Percentiles rank a stretch among this genome's conserved stretches.
Evolutionary conservation across 768 basidiomycete species (phyloP).

Genomic region (Grammothele lineata): DNA sequence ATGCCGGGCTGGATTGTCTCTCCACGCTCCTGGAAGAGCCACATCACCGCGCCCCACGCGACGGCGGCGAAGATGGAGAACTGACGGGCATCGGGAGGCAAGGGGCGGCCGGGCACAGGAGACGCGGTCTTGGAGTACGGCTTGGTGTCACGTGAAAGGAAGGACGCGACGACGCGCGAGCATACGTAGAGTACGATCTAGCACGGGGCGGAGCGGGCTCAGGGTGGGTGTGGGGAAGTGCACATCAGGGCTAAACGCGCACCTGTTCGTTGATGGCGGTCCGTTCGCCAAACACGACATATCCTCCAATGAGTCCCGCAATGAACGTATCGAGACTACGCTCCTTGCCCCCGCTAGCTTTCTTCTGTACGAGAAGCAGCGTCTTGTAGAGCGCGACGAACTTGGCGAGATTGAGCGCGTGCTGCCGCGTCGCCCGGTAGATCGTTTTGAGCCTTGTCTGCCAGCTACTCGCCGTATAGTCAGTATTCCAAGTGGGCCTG

Average conservation of each 20-base stretch:
- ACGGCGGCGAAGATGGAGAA: conserved; percentile 87
- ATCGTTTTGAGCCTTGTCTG: conserved; percentile 61
- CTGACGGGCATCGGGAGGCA: conserved; percentile 80
- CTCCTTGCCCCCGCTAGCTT: conserved; percentile 76
- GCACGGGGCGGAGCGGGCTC: neutral
- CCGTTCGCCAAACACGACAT: conserved; percentile 80
- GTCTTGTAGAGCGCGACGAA: conserved; percentile 95
- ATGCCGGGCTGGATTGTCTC: conserved; percentile 96
- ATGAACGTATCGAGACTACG: conserved; percentile 82
- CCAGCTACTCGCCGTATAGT: conserved; percentile 57
- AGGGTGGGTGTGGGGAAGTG: neutral
- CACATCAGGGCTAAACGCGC: conserved; percentile 19
- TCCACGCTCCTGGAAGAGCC: conserved; percentile 81
- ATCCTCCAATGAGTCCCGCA: conserved; percentile 90
- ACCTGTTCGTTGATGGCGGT: conserved; percentile 93
- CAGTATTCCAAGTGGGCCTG: neutral
- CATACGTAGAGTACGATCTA: conserved; percentile 97
- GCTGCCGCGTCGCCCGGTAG: conserved; percentile 81
- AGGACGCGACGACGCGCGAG: conserved; percentile 86
- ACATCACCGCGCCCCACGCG: conserved; percentile 97
- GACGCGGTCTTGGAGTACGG: conserved; percentile 46
- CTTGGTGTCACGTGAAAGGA: conserved; percentile 73
- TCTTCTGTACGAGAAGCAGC: conserved; percentile 77
- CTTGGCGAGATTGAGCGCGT: conserved; percentile 88
- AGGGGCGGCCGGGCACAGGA: conserved; percentile 51